Conservation (phyloP, 768 basidiomycete genomes). For the Russula sp. region DNA sequence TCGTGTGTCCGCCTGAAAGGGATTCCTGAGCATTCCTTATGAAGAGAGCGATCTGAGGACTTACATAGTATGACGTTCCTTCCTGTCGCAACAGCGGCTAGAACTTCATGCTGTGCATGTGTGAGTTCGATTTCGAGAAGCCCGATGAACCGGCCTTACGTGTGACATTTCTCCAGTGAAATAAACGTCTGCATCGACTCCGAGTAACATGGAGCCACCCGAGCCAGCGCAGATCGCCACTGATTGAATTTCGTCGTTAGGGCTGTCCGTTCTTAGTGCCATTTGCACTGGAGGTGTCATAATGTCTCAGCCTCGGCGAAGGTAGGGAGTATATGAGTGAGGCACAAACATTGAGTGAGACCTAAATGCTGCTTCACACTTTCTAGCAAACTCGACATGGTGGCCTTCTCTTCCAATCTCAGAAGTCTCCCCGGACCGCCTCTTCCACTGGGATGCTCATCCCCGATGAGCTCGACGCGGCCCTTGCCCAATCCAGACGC, state of each 20-base stretch:
- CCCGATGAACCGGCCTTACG: constrained; percentile 36
- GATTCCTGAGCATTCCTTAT: background rate
- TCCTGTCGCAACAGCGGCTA: constrained; percentile 72
- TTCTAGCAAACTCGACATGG: constrained; percentile 32
- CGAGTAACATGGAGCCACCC: constrained; percentile 70
- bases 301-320: background rate
- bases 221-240: constrained; percentile 92
- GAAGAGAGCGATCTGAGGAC: constrained; percentile 26
- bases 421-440: constrained; percentile 28
- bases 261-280: constrained; percentile 34
- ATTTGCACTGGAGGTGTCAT: constrained; percentile 53
- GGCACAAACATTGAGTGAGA: constrained; percentile 38
- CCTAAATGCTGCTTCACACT: constrained; percentile 34
- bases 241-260: constrained; percentile 37
- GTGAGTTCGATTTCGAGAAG: constrained; percentile 17
- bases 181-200: constrained; percentile 75
- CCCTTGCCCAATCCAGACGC: constrained; percentile 36
- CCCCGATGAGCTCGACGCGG: constrained; percentile 37
- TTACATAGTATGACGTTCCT: constrained; percentile 80
- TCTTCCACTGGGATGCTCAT: constrained; percentile 29
- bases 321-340: constrained; percentile 6
- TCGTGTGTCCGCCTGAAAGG: constrained; percentile 76
- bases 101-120: constrained; percentile 67
- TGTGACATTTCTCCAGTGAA: constrained; percentile 93
- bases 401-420: constrained; percentile 18